Conservation (phyloP, 2,329 filamentous ascomycete species). For the Ciborinia camelliae region DNA sequence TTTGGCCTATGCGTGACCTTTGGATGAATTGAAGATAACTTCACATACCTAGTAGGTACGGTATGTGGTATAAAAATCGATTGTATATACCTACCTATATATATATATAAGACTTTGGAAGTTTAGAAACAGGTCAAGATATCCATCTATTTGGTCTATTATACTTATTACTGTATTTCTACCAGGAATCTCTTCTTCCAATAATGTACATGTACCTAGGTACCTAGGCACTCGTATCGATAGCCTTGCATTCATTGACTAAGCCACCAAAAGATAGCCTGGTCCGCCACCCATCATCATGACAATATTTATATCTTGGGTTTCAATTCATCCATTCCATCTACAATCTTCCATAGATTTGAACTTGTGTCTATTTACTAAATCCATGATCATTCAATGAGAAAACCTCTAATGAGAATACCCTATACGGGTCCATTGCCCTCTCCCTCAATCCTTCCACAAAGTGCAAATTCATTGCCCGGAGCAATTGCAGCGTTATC, state of each 20-base stretch:
- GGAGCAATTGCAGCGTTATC: conserved; percentile 76
- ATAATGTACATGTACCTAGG: not conserved
- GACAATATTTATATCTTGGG: not conserved
- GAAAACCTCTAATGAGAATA: conserved; percentile 76
- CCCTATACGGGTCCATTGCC: conserved; percentile 85
- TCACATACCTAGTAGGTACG: not conserved
- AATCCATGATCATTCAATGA: conserved; percentile 45
- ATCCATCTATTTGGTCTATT: too few species aligned
- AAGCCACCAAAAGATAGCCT: not conserved
- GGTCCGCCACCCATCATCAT: conserved; percentile 5
- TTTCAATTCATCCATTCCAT: not conserved
- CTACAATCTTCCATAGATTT: conserved; percentile 1
- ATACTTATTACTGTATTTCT: not conserved
- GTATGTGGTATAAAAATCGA: not conserved
- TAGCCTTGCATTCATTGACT: conserved; percentile 1
- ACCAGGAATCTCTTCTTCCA: not conserved
- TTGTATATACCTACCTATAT: not conserved
- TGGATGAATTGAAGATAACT: conserved; percentile 4
- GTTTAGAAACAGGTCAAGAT: not conserved
- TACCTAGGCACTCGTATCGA: not conserved
- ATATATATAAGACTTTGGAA: not conserved
- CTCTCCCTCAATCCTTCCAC: conserved; percentile 69
- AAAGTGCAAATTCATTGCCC: conserved; percentile 62
- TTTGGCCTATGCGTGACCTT: conserved; percentile 3
- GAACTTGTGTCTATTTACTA: not conserved